phyloP scores from a whole-genome alignment of 2,329 filamentous ascomycete genomes.

The Beauveria brongniartii region DNA sequence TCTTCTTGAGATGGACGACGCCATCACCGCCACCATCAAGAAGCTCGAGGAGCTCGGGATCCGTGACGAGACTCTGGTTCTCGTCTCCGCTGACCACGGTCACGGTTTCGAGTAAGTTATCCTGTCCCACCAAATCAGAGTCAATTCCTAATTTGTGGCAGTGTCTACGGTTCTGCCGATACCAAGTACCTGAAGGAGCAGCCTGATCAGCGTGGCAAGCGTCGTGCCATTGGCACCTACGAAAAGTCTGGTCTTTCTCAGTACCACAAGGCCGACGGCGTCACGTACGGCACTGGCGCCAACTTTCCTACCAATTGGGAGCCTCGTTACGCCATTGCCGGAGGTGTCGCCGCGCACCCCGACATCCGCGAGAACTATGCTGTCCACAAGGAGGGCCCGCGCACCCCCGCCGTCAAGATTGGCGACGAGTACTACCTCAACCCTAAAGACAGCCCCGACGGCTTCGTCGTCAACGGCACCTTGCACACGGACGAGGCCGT shows the following conservation, averaged over 20 bases:
- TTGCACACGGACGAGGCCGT: slow-evolving; percentile 53
- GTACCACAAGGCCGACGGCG: slow-evolving; percentile 54
- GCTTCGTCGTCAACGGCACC: slow-evolving; percentile 70
- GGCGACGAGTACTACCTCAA: slow-evolving; percentile 56
- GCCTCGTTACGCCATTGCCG: slow-evolving; percentile 71
- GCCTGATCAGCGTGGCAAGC: slow-evolving; percentile 60
- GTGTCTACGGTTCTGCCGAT: slow-evolving; percentile 72
- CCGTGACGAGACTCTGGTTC: slow-evolving; percentile 66
- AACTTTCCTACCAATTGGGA: slow-evolving; percentile 82
- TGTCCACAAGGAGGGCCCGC: slow-evolving; percentile 58
- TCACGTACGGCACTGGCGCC: slow-evolving; percentile 63
- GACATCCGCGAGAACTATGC: slow-evolving; percentile 71
- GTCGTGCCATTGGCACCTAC: slow-evolving; percentile 67
- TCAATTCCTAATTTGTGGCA: slow-evolving; percentile 15
- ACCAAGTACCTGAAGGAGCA: slow-evolving; percentile 66
- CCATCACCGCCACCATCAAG: slow-evolving; percentile 64
- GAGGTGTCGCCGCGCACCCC: slow-evolving; percentile 62
- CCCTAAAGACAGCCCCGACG: slow-evolving; percentile 55
- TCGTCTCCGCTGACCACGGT: slow-evolving; percentile 82
- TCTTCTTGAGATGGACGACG: slow-evolving; percentile 78
- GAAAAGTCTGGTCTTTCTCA: slow-evolving; percentile 65
- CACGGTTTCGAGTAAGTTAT: slow-evolving; percentile 65
- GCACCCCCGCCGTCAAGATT: slow-evolving; percentile 50
- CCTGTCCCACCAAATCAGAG: neutral
- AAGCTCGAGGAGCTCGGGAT: slow-evolving; percentile 59